Evolutionary conservation across 192 early-diverging fungal species (phyloP).

Genomic region (Entophlyctis helioformis): DNA sequence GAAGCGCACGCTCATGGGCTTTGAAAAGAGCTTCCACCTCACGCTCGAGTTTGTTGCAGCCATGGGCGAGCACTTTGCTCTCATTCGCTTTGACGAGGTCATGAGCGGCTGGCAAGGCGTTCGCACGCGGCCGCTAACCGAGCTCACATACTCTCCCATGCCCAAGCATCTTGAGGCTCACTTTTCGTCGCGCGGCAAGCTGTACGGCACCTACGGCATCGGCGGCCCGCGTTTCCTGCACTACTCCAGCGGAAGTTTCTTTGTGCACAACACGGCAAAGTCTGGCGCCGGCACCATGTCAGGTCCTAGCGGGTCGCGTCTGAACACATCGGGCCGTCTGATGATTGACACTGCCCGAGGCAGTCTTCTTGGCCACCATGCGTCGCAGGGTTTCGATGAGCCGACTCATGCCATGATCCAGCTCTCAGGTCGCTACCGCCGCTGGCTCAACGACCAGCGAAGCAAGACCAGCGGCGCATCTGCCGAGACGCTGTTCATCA

Average conservation of each 20-base stretch:
- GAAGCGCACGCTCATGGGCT: slow-evolving; percentile 18
- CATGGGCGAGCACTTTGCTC: slow-evolving; percentile 19
- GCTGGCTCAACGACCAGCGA: slow-evolving; percentile 10
- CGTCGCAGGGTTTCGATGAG: slow-evolving; percentile 30
- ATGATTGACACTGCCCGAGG: slow-evolving; percentile 28
- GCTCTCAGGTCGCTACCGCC: slow-evolving; percentile 21
- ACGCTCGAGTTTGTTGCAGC: slow-evolving; percentile 20
- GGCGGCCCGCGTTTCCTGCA: slow-evolving; percentile 9
- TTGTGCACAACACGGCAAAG: slow-evolving; percentile 8
- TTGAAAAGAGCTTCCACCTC: slow-evolving; percentile 25
- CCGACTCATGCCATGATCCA: slow-evolving; percentile 24
- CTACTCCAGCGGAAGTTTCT: slow-evolving; percentile 17
- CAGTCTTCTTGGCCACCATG: slow-evolving; percentile 22
- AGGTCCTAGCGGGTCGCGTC: not conserved
- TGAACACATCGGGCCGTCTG: slow-evolving; percentile 18
- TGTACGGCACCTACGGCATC: slow-evolving; percentile 11
- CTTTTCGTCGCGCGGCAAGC: slow-evolving; percentile 11
- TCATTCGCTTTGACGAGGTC: slow-evolving; percentile 26
- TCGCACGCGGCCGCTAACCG: slow-evolving; percentile 5
- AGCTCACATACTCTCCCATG: slow-evolving; percentile 11
- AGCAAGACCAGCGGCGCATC: not conserved
- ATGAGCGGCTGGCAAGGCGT: slow-evolving; percentile 25
- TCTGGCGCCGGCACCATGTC: not conserved
- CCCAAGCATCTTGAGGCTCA: no score
- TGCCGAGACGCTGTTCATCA: slow-evolving; percentile 12